phyloP scores from a whole-genome alignment of 805 yeast genomes.

The Candida maltosa region DNA sequence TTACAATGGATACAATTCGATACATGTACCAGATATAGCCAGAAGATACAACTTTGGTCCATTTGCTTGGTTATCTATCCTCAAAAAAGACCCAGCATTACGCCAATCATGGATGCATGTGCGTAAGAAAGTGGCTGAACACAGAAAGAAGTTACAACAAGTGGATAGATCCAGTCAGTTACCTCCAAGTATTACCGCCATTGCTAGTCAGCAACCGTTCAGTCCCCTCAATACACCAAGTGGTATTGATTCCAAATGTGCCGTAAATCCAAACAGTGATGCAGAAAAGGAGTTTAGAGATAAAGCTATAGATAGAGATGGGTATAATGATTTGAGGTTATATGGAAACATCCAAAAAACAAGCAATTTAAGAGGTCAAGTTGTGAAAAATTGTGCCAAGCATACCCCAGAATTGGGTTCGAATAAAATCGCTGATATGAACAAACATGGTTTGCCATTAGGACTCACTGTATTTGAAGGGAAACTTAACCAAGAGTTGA shows the following conservation, averaged over 20 bases:
- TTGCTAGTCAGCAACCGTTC: not conserved
- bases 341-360: conserved; percentile 3
- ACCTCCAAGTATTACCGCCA: not conserved
- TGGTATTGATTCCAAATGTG: not conserved
- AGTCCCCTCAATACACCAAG: conserved; percentile 3
- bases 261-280: not conserved
- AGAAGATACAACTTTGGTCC: conserved; percentile 51
- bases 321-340: conserved; percentile 19
- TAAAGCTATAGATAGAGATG: conserved; percentile 22
- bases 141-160: conserved; percentile 3
- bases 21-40: conserved; percentile 33
- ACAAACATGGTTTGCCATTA: conserved; percentile 26
- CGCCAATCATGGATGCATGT: conserved; percentile 9
- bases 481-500: conserved; percentile 27
- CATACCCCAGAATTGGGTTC: too few species aligned
- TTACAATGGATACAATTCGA: conserved; percentile 41
- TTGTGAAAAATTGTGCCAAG: not conserved
- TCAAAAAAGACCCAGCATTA: conserved; percentile 43
- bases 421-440: conserved; percentile 14
- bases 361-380: conserved; percentile 2
- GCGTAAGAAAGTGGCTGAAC: conserved; percentile 3
- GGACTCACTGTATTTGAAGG: conserved; percentile 35
- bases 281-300: conserved; percentile 19
- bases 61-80: conserved; percentile 44
- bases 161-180: not conserved